Percentiles rank a stretch among this genome's conserved stretches.
These are phyloP conservation scores for Fusarium humuli DNA, from an alignment of 2,329 filamentous ascomycete species.

Conservation along the genomic window DNA sequence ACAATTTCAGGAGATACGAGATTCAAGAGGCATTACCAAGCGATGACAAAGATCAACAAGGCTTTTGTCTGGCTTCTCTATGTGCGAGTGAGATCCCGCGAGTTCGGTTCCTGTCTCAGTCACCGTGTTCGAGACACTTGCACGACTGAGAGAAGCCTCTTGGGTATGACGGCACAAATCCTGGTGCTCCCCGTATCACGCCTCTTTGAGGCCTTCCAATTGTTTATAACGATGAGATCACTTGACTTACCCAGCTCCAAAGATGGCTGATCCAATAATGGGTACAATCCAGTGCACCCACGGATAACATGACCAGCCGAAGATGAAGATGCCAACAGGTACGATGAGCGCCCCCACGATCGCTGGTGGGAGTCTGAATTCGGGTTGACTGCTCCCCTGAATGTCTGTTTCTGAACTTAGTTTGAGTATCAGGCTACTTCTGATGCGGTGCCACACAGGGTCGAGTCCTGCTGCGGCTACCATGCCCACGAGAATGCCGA, in stretches of 20 bases:
- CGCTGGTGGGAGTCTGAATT: constrained; percentile 83
- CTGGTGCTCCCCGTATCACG: not conserved
- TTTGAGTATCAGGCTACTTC: constrained; percentile 66
- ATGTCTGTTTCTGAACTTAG: constrained; percentile 63
- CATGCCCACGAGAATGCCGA: constrained; percentile 78
- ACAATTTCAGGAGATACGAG: constrained; percentile 40
- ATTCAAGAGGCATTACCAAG: constrained; percentile 49
- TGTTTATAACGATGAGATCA: constrained; percentile 52
- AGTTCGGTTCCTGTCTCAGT: constrained; percentile 32
- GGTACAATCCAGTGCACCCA: constrained; percentile 81
- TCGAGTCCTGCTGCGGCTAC: constrained; percentile 70
- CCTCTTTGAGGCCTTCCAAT: constrained; percentile 17
- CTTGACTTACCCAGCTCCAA: constrained; percentile 73
- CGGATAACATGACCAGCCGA: constrained; percentile 85
- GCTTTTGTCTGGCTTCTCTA: not conserved
- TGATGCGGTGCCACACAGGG: constrained; percentile 73
- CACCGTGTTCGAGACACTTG: constrained; percentile 4
- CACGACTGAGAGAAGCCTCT: not conserved
- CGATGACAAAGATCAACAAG: constrained; percentile 44
- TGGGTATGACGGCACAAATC: constrained; percentile 1
- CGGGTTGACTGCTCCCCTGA: constrained; percentile 77
- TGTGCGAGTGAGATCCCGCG: constrained; percentile 18
- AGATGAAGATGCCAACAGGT: constrained; percentile 86
- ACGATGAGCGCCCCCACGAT: constrained; percentile 82
- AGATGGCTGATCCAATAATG: constrained; percentile 77